A percentile compares a stretch with the other conserved stretches of the same genome.
Evolutionary conservation across 2,329 filamentous ascomycete genomes (phyloP).

Genomic region (Cladophialophora exuberans): DNA sequence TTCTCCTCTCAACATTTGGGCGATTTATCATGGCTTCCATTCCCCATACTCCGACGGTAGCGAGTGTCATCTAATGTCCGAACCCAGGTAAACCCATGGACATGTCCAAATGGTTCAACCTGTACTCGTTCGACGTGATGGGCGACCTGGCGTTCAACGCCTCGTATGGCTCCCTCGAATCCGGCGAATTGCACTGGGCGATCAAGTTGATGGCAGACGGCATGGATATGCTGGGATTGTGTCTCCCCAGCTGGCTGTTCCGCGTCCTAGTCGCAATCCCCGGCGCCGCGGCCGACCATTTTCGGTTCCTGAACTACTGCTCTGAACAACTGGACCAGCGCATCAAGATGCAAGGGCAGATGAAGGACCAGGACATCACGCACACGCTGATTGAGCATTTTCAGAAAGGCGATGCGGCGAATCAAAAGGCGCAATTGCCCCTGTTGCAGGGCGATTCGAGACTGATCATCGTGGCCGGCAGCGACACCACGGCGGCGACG

Average conservation of each 20-base stretch:
- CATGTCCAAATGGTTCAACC: conserved; percentile 43
- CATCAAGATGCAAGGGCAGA: conserved; percentile 35
- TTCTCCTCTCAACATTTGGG: not conserved
- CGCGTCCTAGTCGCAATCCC: conserved; percentile 37
- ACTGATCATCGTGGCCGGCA: conserved; percentile 38
- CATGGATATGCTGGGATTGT: conserved; percentile 30
- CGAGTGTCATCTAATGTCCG: too few relatives aligned
- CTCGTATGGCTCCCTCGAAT: conserved; percentile 38
- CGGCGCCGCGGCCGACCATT: conserved; percentile 37
- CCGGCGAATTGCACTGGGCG: conserved; percentile 38
- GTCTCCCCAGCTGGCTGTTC: conserved; percentile 32
- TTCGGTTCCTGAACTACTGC: conserved; percentile 43
- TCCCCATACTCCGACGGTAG: too few relatives aligned
- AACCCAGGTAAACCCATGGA: conserved; percentile 36
- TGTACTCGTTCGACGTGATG: conserved; percentile 41
- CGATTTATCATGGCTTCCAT: too few relatives aligned
- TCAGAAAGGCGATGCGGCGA: conserved; percentile 21
- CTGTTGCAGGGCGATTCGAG: conserved; percentile 36
- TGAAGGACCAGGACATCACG: conserved; percentile 34
- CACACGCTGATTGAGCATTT: conserved; percentile 34
- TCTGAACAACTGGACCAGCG: conserved; percentile 38
- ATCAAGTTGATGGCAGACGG: conserved; percentile 42
- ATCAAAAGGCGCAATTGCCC: conserved; percentile 30
- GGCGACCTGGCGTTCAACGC: conserved; percentile 41
- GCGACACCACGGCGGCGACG: conserved; percentile 47